phyloP scores from a whole-genome alignment of 371 early-diverging fungal species.

The Chytridiales sp. region DNA sequence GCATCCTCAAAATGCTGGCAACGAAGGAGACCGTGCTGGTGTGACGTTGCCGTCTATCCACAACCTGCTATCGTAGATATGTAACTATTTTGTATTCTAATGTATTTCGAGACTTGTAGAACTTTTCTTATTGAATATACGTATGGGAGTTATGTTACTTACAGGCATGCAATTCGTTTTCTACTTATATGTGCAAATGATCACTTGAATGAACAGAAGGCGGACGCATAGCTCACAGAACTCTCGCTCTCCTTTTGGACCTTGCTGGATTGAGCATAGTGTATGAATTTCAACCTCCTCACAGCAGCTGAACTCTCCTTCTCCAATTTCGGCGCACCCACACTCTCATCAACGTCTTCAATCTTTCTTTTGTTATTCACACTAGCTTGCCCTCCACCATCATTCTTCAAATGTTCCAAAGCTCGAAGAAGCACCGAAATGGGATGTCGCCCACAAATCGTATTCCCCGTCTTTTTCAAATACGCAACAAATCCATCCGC shows the following conservation, averaged over 20 bases:
- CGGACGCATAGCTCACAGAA: slow-evolving; percentile 56
- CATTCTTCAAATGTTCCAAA: slow-evolving; percentile 24
- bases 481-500: slow-evolving; percentile 66
- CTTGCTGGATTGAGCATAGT: slow-evolving; percentile 79
- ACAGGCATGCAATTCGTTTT: no score
- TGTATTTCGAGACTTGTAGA: no score
- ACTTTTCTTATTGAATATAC: no score
- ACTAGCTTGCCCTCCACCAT: not conserved
- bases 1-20: not conserved
- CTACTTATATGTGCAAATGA: no score
- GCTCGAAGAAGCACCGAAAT: slow-evolving; percentile 79
- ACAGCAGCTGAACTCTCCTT: slow-evolving; percentile 1
- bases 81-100: no score
- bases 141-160: no score
- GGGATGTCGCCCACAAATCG: slow-evolving; percentile 93
- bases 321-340: not conserved
- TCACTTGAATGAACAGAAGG: slow-evolving; percentile 17
- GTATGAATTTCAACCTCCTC: slow-evolving; percentile 62
- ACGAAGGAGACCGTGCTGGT: no score
- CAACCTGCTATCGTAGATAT: no score
- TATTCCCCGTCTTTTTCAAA: slow-evolving; percentile 73
- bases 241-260: slow-evolving; percentile 36
- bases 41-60: no score
- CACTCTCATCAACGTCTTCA: not conserved
- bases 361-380: not conserved